Base-by-base conservation (phyloP, 805 yeast genomes). In the Yamadazyma scolyti region DNA sequence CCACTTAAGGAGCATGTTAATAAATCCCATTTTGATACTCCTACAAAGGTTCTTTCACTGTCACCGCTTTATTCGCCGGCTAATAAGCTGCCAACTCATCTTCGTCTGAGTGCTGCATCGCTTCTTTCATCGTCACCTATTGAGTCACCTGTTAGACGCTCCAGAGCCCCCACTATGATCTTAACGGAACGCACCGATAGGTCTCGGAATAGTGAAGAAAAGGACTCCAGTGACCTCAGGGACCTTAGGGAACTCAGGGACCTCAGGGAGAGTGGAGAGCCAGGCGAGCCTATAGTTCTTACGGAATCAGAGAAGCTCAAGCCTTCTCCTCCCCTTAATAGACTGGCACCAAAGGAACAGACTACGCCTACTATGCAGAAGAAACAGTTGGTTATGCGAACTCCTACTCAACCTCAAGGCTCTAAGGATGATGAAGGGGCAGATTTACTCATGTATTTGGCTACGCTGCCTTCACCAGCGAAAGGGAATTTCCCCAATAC, bases 381-480 rank as follows among this genome's bases (percentile, higher is more conserved):
- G 29, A 44, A 36, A 22, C 61, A 53, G 36, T 40, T 54, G 21
- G 11, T 37, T 16, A 27, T 58, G 35, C 52, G 52, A 25, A 65
- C 71, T 1, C 71, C 72, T 3, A 62, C 68, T 2, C 66, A 60
- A 37, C 43, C 55, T 1, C 40, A 47, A 28, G 42, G 44, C 27
- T 53, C 50, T 34, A 55, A 60, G 28, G 69, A 66, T 40, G 58
- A 58, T 20, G 93, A 83, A 55, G 95, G 94, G 9, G 95, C 94
- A 1, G 90, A 82, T 52, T 59, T 86, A 39, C 68, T 86, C 39
- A 73, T 86, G 75, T 86, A 75, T 54, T 63, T 86, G 44, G 94
- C 95, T 2, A 82, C 89, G 5, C 82, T 93, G 6, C 95, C 95
- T 1, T 75, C 84, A 0, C 83, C 83, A 1, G 75, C 76, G 33